Evolutionary conservation across 2,329 filamentous ascomycete species (phyloP).

Genomic region (Sodiomyces alkalinus): DNA sequence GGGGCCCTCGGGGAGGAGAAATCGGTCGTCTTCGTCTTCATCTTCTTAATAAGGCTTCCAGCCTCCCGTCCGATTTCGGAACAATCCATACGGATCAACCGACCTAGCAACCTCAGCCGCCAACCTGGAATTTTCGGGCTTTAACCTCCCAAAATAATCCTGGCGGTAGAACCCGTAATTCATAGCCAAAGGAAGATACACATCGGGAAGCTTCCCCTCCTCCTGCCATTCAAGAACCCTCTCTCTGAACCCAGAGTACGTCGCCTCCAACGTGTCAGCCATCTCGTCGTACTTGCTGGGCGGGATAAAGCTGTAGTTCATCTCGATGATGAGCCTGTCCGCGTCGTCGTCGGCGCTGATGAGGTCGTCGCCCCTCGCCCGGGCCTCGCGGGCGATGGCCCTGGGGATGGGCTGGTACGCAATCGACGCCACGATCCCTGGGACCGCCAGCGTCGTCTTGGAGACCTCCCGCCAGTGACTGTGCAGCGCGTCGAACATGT

Average conservation of each 20-base stretch:
- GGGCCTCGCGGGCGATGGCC: slow-evolving; percentile 15
- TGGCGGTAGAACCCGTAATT: slow-evolving; percentile 26
- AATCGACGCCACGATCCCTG: slow-evolving; percentile 14
- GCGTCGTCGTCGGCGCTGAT: slow-evolving; percentile 21
- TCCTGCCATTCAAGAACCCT: slow-evolving; percentile 16
- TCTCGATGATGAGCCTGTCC: slow-evolving; percentile 25
- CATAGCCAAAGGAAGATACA: slow-evolving; percentile 25
- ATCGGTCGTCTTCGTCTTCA: too few species aligned
- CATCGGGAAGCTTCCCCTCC: slow-evolving; percentile 18
- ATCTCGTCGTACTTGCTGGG: slow-evolving; percentile 14
- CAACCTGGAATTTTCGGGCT: slow-evolving; percentile 17
- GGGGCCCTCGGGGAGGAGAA: too few species aligned
- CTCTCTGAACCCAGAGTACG: slow-evolving; percentile 17
- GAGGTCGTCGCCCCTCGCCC: slow-evolving; percentile 20
- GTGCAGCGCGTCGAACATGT: slow-evolving; percentile 15
- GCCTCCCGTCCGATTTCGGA: slow-evolving; percentile 21
- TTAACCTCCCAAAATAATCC: slow-evolving; percentile 25
- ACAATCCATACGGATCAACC: slow-evolving; percentile 23
- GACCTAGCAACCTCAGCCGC: slow-evolving; percentile 17
- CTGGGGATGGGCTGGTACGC: slow-evolving; percentile 24
- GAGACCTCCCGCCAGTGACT: slow-evolving; percentile 18
- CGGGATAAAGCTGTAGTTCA: slow-evolving; percentile 23
- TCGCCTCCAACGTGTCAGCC: slow-evolving; percentile 19
- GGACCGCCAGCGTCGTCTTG: slow-evolving; percentile 5
- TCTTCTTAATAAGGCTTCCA: too few species aligned